Percentiles rank a stretch among this genome's conserved stretches.
Evolutionary conservation across 768 basidiomycete species (phyloP).

Genomic region (Vararia minispora): DNA sequence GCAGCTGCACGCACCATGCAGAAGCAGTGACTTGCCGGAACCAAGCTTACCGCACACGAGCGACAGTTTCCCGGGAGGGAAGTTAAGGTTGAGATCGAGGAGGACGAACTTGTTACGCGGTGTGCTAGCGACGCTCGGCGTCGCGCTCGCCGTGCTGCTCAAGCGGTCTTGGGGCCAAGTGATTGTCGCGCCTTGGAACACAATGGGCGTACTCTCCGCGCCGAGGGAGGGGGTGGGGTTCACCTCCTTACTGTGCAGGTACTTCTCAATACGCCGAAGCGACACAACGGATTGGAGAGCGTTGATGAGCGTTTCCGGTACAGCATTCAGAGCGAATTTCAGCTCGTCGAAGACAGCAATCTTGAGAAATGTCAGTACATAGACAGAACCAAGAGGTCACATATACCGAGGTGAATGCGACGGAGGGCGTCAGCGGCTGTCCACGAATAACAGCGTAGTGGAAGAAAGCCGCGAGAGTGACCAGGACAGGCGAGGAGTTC

Average conservation of each 20-base stretch:
- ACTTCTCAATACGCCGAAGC: slow-evolving; percentile 84
- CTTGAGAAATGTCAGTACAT: slow-evolving; percentile 13
- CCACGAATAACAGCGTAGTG: slow-evolving; percentile 63
- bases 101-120: slow-evolving; percentile 74
- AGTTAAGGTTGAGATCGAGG: slow-evolving; percentile 64
- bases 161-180: slow-evolving; percentile 82
- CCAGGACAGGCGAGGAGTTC: slow-evolving; percentile 36
- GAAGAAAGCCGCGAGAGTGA: slow-evolving; percentile 40
- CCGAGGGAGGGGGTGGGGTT: slow-evolving; percentile 44
- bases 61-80: slow-evolving; percentile 70
- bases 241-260: slow-evolving; percentile 69
- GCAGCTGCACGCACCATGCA: slow-evolving; percentile 38
- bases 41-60: slow-evolving; percentile 86
- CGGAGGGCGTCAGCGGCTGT: slow-evolving; percentile 65
- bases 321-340: slow-evolving; percentile 76
- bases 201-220: slow-evolving; percentile 47
- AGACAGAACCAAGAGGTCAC: not conserved
- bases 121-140: slow-evolving; percentile 52
- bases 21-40: slow-evolving; percentile 76
- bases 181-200: slow-evolving; percentile 75
- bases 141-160: slow-evolving; percentile 27
- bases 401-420: slow-evolving; percentile 57
- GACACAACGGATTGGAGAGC: slow-evolving; percentile 82
- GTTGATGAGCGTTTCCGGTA: slow-evolving; percentile 88
- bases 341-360: slow-evolving; percentile 75